Evolutionary conservation across 2,329 filamentous ascomycete species (phyloP).

Genomic region (Cryphonectria japonica): DNA sequence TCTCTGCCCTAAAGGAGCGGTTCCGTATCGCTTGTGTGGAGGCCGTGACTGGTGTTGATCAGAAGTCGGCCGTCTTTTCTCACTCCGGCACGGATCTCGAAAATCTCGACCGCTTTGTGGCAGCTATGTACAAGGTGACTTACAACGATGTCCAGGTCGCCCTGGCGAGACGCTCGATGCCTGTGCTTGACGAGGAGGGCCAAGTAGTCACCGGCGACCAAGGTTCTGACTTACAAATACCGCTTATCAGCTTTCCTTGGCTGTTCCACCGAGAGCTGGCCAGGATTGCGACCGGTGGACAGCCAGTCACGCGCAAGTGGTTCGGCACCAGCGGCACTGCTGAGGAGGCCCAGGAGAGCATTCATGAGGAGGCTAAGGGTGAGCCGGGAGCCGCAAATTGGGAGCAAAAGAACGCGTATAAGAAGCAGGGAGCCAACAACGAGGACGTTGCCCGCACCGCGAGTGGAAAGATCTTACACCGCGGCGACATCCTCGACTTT

Average conservation of each 20-base stretch:
- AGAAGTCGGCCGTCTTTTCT: conserved; percentile 42
- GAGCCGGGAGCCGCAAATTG: too few relatives aligned
- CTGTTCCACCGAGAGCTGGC: conserved; percentile 76
- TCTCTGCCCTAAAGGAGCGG: conserved; percentile 66
- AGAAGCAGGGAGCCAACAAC: conserved; percentile 14
- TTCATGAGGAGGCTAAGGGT: not conserved
- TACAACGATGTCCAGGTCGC: conserved; percentile 68
- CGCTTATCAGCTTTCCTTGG: conserved; percentile 94
- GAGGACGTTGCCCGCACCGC: conserved; percentile 35
- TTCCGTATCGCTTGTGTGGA: conserved; percentile 70
- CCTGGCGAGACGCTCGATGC: conserved; percentile 46
- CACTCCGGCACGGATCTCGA: conserved; percentile 54
- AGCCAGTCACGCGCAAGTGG: not conserved
- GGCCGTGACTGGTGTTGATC: conserved; percentile 46
- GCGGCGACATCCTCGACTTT: conserved; percentile 38
- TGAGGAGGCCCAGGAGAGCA: not conserved
- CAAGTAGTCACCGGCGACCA: conserved; percentile 36
- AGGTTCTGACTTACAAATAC: conserved; percentile 55
- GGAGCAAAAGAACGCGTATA: not conserved
- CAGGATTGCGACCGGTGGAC: conserved; percentile 60
- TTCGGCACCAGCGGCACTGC: not conserved
- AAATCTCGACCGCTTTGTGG: conserved; percentile 71
- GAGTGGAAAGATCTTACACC: conserved; percentile 39
- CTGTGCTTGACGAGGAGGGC: conserved; percentile 33
- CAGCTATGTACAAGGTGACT: conserved; percentile 87